Evolutionary conservation across 1,284 basidiomycete species (phyloP).

Genomic region (Fomes fomentarius): DNA sequence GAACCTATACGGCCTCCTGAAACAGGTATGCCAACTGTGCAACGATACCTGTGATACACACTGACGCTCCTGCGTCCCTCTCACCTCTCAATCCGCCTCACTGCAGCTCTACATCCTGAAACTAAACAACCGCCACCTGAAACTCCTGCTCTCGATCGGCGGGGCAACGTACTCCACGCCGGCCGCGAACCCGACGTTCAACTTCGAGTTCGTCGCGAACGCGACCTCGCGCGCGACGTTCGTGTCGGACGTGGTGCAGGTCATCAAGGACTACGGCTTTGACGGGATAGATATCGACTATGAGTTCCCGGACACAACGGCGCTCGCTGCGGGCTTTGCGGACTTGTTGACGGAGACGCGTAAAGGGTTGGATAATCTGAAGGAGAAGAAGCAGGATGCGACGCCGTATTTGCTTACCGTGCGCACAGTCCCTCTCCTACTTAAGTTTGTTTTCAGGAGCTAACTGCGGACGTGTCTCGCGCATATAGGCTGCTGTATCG

Average conservation of each 20-base stretch:
- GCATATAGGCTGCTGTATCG: conserved; percentile 43
- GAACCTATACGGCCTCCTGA: conserved; percentile 87
- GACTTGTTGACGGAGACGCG: conserved; percentile 62
- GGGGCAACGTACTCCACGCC: conserved; percentile 74
- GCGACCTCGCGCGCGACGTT: conserved; percentile 66
- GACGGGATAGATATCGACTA: conserved; percentile 84
- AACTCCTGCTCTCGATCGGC: conserved; percentile 78
- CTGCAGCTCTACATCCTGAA: conserved; percentile 64
- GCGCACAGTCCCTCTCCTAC: conserved; percentile 7
- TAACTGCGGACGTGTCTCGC: neutral
- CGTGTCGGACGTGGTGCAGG: conserved; percentile 66
- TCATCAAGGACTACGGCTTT: conserved; percentile 87
- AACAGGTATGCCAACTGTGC: conserved; percentile 56
- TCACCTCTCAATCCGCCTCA: too few relatives aligned
- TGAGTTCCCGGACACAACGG: conserved; percentile 58
- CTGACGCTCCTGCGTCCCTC: too few relatives aligned
- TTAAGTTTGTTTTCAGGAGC: neutral
- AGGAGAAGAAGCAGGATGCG: conserved; percentile 57
- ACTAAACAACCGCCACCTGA: conserved; percentile 53
- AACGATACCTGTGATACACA: too few relatives aligned
- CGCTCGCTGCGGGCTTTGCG: conserved; percentile 60
- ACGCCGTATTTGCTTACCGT: conserved; percentile 62
- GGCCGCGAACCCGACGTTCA: too few relatives aligned
- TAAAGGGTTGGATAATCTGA: conserved; percentile 54
- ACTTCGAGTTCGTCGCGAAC: conserved; percentile 65